Evolutionary conservation across 73 alveolate species (phyloP).

Genomic region (Symbiodinium natans): DNA sequence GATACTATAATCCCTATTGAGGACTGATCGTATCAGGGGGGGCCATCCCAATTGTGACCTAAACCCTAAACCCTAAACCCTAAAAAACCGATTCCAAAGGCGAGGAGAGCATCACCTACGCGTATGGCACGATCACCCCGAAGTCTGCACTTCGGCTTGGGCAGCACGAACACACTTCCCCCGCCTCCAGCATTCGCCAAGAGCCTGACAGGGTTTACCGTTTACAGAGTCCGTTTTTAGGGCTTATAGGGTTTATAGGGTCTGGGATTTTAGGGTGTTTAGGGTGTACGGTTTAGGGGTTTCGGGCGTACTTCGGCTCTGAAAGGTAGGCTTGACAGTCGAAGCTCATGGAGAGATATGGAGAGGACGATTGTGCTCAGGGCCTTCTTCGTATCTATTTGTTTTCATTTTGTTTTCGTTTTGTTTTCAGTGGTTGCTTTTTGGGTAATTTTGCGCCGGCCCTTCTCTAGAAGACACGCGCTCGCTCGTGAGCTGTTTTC

Average conservation of each 20-base stretch:
- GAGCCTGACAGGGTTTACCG: too few relatives aligned
- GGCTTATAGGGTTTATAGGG: too few relatives aligned
- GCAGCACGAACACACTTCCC: too few relatives aligned
- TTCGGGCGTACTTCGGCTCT: too few relatives aligned
- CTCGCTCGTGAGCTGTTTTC: too few relatives aligned
- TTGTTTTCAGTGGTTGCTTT: not conserved
- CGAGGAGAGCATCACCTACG: conserved; percentile 17
- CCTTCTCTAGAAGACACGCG: not conserved
- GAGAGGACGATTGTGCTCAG: not conserved
- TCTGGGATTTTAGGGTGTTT: not conserved
- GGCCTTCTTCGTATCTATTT: not conserved
- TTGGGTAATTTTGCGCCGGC: not conserved
- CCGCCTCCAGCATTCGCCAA: too few relatives aligned
- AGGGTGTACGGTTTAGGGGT: too few relatives aligned
- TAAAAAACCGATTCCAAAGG: not conserved
- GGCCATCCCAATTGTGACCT: not conserved
- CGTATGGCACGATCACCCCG: conserved; percentile 9
- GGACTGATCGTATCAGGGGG: too few relatives aligned
- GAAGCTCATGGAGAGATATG: not conserved
- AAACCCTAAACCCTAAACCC: not conserved
- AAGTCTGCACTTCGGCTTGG: conserved; percentile 6
- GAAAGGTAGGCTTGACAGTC: too few relatives aligned
- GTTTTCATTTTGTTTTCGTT: not conserved
- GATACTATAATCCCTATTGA: too few relatives aligned
- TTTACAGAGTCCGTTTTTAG: too few relatives aligned